These are phyloP conservation scores for Leccinum boreale DNA, from an alignment of 768 basidiomycete species.

Conservation along the genomic window DNA sequence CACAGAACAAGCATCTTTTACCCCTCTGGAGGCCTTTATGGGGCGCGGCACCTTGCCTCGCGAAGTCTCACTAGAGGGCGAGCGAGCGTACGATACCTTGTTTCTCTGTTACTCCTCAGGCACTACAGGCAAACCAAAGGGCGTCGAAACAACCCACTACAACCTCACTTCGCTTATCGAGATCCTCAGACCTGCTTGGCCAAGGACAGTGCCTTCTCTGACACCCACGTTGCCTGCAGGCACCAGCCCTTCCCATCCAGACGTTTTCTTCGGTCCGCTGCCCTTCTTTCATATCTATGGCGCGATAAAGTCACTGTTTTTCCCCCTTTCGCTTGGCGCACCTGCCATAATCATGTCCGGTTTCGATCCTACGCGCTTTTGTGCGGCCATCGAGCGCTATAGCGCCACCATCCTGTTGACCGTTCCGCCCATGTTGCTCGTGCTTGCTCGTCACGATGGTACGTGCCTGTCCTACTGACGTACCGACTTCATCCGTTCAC, in stretches of 20 bases:
- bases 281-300: slow-evolving; percentile 60
- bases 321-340: slow-evolving; percentile 48
- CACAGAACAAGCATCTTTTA: slow-evolving; percentile 34
- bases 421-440: slow-evolving; percentile 84
- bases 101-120: slow-evolving; percentile 67
- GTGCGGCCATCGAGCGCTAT: slow-evolving; percentile 63
- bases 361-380: slow-evolving; percentile 72
- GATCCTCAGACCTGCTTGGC: slow-evolving; percentile 47
- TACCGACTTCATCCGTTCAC: not conserved
- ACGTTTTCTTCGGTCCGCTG: slow-evolving; percentile 59
- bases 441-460: slow-evolving; percentile 68
- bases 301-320: slow-evolving; percentile 58
- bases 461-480: slow-evolving; percentile 21
- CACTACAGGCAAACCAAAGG: slow-evolving; percentile 80
- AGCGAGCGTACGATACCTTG: slow-evolving; percentile 52
- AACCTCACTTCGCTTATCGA: slow-evolving; percentile 63
- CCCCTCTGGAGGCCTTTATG: slow-evolving; percentile 49
- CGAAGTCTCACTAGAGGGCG: slow-evolving; percentile 56
- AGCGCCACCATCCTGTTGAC: slow-evolving; percentile 54
- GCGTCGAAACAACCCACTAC: slow-evolving; percentile 62
- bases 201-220: slow-evolving; percentile 12
- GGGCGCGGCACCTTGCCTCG: slow-evolving; percentile 43
- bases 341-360: slow-evolving; percentile 58
- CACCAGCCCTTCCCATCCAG: slow-evolving; percentile 21
- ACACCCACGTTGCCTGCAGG: slow-evolving; percentile 9